Evolutionary conservation across 306 rosid genomes (phyloP).

Genomic region (Adenanthera pavonina): DNA sequence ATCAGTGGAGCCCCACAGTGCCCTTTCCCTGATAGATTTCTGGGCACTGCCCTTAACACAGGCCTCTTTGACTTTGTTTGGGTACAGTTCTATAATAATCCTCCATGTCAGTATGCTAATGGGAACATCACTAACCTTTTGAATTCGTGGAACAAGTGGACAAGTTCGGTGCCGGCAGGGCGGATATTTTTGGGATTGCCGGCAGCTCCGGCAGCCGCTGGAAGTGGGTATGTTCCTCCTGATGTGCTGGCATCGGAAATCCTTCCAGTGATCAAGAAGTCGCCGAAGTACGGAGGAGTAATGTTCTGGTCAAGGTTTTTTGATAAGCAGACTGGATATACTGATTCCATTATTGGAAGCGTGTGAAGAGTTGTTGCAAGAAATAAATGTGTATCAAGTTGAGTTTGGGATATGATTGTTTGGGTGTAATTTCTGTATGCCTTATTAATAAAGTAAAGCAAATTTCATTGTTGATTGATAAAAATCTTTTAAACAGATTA

Average conservation of each 20-base stretch:
- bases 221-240: constrained; percentile 68
- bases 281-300: constrained; percentile 74
- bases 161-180: constrained; percentile 27
- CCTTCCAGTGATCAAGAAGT: constrained; percentile 60
- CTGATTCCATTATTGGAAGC: constrained; percentile 45
- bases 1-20: constrained; percentile 84
- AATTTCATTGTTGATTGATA: not conserved
- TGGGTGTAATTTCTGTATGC: not conserved
- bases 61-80: constrained; percentile 76
- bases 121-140: constrained; percentile 59
- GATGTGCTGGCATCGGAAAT: constrained; percentile 54
- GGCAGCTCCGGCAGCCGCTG: constrained; percentile 60
- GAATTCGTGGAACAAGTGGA: constrained; percentile 71
- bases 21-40: constrained; percentile 65
- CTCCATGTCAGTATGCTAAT: constrained; percentile 48
- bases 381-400: constrained; percentile 1
- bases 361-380: constrained; percentile 47
- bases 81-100: constrained; percentile 67
- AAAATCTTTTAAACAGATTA: too few species aligned
- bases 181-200: constrained; percentile 72
- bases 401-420: not conserved
- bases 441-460: not conserved
- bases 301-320: constrained; percentile 74
- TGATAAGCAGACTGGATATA: constrained; percentile 62
- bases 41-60: constrained; percentile 56